phyloP scores from a whole-genome alignment of 208 protist species.

The Acanthamoeba castellanii region DNA sequence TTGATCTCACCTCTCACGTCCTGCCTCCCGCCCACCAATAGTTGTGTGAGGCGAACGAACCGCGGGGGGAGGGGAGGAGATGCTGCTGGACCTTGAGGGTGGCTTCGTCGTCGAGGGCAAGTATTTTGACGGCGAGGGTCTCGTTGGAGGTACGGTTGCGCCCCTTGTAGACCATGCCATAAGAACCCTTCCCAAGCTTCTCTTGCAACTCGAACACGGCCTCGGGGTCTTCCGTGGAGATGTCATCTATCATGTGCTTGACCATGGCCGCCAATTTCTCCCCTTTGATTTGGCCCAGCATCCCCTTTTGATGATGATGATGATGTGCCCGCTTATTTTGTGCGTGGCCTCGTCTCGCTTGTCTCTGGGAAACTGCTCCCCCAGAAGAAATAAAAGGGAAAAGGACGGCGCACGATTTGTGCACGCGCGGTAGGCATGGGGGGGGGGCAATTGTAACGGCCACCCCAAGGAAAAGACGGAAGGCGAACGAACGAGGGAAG shows the following conservation, averaged over 20 bases:
- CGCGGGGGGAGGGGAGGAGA: neutral
- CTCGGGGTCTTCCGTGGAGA: constrained; percentile 64
- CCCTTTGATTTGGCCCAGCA: constrained; percentile 36
- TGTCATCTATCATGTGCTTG: constrained; percentile 58
- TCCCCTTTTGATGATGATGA: neutral
- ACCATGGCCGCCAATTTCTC: constrained; percentile 50
- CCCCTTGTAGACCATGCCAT: constrained; percentile 60
- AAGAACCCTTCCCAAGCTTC: constrained; percentile 34
- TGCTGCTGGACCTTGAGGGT: constrained; percentile 81
- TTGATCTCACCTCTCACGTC: constrained; percentile 87
- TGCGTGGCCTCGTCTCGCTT: neutral
- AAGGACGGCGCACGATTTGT: too few relatives aligned
- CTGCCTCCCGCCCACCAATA: neutral
- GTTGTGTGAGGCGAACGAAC: neutral
- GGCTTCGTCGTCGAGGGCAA: constrained; percentile 77
- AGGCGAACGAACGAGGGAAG: neutral
- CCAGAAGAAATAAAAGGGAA: too few relatives aligned
- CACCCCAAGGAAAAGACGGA: neutral
- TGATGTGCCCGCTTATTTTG: neutral
- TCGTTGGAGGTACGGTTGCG: constrained; percentile 28
- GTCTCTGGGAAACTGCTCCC: neutral
- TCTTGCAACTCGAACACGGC: constrained; percentile 54
- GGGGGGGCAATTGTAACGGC: too few relatives aligned
- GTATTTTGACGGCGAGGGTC: constrained; percentile 67
- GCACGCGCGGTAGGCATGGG: too few relatives aligned